phyloP scores from a whole-genome alignment of 345 rosid genomes.

The Chamaenerion angustifolium region DNA sequence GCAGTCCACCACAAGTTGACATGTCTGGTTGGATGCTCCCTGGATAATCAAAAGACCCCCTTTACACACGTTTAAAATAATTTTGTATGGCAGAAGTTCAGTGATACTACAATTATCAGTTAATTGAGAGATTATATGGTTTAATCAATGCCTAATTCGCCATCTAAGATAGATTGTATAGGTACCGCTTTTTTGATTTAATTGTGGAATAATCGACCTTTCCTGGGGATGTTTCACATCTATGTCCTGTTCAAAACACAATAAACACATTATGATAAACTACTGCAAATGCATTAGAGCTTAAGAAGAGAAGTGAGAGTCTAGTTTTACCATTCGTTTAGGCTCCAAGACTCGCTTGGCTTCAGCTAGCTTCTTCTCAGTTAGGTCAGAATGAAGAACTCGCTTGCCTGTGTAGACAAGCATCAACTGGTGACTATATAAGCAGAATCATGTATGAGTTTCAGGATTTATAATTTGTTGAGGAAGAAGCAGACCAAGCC shows the following conservation, averaged over 20 bases:
- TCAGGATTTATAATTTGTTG: neutral
- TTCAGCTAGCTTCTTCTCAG: conserved; percentile 67
- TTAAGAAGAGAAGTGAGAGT: neutral
- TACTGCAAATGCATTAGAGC: neutral
- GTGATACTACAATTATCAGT: no score
- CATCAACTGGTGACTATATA: neutral
- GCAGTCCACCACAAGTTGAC: conserved; percentile 80
- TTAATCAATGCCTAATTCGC: no score
- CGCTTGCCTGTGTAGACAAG: conserved; percentile 49
- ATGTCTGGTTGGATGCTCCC: conserved; percentile 31
- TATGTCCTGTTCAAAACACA: conserved; percentile 34
- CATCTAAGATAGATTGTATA: neutral
- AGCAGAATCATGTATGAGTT: neutral
- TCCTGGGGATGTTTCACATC: conserved; percentile 22
- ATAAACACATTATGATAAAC: neutral
- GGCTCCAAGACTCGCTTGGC: conserved; percentile 43
- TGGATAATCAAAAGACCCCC: conserved; percentile 17
- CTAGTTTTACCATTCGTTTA: conserved; percentile 38
- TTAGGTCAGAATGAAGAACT: conserved; percentile 50
- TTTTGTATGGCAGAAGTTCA: no score
- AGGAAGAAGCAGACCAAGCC: conserved; percentile 45
- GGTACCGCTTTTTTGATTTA: conserved; percentile 19
- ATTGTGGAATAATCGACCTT: conserved; percentile 14
- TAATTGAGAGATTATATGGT: no score
- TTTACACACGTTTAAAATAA: neutral